phyloP scores from a whole-genome alignment of 2,329 filamentous ascomycete genomes.

The Nannizziopsis barbatae region DNA sequence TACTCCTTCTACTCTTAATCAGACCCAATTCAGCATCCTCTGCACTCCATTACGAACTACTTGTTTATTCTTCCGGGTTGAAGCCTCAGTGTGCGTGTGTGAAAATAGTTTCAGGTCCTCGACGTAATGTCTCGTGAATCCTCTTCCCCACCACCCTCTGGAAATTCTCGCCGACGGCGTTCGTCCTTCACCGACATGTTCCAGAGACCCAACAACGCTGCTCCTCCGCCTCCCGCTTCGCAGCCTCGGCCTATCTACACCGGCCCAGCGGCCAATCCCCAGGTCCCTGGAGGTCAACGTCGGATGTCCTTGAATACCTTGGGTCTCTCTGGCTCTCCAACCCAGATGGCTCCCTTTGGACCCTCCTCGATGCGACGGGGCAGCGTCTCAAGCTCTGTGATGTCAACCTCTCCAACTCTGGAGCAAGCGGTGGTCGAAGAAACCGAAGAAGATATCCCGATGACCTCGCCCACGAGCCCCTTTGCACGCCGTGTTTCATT shows the following conservation, averaged over 20 bases:
- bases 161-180: constrained; percentile 33
- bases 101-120: background rate
- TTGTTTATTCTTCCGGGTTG: too few relatives aligned
- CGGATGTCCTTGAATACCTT: constrained; percentile 65
- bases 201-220: constrained; percentile 20
- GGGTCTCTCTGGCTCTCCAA: constrained; percentile 63
- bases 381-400: constrained; percentile 55
- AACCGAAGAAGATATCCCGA: constrained; percentile 49
- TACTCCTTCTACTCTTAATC: too few relatives aligned
- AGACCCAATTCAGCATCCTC: too few relatives aligned
- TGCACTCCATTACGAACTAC: too few relatives aligned
- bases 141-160: constrained; percentile 27
- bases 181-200: constrained; percentile 38
- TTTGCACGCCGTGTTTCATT: constrained; percentile 75
- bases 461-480: constrained; percentile 56
- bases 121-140: constrained; percentile 5
- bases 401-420: constrained; percentile 32
- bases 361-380: constrained; percentile 42
- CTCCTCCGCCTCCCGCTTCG: constrained; percentile 19
- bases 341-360: constrained; percentile 38
- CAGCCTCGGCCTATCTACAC: constrained; percentile 26
- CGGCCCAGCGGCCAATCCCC: constrained; percentile 38
- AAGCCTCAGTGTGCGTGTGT: background rate
- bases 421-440: constrained; percentile 50
- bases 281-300: constrained; percentile 35